A percentile compares a stretch with the other conserved stretches of the same genome.
Evolutionary conservation across 768 basidiomycete genomes (phyloP).

Genomic region (Epithele typhae): DNA sequence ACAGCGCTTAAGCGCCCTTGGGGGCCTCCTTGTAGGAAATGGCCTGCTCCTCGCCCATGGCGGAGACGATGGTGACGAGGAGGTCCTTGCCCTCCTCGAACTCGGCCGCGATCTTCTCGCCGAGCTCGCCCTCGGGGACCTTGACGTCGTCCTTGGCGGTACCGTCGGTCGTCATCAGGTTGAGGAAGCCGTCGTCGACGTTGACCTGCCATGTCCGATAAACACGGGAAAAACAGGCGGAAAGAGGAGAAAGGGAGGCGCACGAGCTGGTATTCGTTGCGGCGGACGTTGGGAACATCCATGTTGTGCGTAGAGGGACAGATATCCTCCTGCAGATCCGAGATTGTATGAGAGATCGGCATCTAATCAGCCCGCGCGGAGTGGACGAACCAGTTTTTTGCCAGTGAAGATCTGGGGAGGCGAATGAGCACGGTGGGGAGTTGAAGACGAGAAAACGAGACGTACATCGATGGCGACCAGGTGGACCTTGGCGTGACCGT

Average conservation of each 20-base stretch:
- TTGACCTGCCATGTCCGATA: too few relatives aligned
- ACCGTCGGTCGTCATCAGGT: conserved; percentile 85
- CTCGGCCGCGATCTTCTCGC: conserved; percentile 56
- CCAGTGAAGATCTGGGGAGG: conserved; percentile 87
- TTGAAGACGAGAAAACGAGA: conserved; percentile 19
- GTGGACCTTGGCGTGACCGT: conserved; percentile 99
- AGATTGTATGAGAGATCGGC: not conserved
- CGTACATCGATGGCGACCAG: conserved; percentile 93
- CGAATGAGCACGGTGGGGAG: not conserved
- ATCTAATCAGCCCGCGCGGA: conserved; percentile 7
- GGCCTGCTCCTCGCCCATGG: conserved; percentile 93
- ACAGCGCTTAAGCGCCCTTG: conserved; percentile 38
- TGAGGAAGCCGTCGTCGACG: conserved; percentile 93
- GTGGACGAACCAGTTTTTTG: conserved; percentile 81
- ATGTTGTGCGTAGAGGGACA: conserved; percentile 99
- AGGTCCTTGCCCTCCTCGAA: conserved; percentile 90
- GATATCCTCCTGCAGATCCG: conserved; percentile 73
- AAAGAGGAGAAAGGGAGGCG: conserved; percentile 17
- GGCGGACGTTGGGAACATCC: conserved; percentile 93
- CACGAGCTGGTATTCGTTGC: conserved; percentile 90
- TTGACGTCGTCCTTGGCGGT: conserved; percentile 89
- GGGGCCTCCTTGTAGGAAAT: conserved; percentile 90
- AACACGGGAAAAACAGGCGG: not conserved
- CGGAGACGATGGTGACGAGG: conserved; percentile 77
- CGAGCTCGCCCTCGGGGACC: conserved; percentile 83